These are phyloP conservation scores for Penicillium concentricum DNA, from an alignment of 2,329 filamentous ascomycete species.

Conservation along the genomic window DNA sequence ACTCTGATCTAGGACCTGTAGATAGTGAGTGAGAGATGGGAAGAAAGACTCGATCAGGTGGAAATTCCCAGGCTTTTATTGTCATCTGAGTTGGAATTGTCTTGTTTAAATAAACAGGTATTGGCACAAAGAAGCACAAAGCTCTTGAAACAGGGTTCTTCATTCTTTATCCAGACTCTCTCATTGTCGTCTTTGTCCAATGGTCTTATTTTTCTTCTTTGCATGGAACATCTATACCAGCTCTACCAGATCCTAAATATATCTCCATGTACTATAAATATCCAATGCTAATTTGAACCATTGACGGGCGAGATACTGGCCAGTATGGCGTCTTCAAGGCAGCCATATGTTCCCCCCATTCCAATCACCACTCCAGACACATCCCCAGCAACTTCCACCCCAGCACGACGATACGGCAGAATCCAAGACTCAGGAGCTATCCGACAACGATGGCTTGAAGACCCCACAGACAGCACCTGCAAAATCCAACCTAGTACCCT, in stretches of 20 bases:
- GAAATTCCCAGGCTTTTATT: neutral
- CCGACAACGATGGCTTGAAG: slow-evolving; percentile 1
- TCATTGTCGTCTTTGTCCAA: neutral
- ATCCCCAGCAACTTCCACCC: neutral
- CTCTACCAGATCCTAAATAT: neutral
- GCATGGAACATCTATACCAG: neutral
- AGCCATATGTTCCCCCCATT: neutral
- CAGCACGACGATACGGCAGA: neutral
- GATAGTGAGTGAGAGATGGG: neutral
- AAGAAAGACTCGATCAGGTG: neutral
- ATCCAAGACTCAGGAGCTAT: neutral
- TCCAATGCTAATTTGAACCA: neutral
- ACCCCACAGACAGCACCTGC: neutral
- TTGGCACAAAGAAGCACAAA: neutral
- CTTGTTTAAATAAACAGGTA: neutral
- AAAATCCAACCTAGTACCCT: neutral
- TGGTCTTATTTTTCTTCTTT: neutral
- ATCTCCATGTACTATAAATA: neutral
- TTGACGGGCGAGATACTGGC: neutral
- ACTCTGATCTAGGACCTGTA: too few species aligned
- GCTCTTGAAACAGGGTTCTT: neutral
- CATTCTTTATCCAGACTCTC: neutral
- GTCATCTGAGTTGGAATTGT: too few species aligned
- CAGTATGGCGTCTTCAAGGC: neutral
- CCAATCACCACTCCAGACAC: neutral